Evolutionary conservation across 441 rosid genomes (phyloP).

Genomic region (Arabidopsis lyrata): DNA sequence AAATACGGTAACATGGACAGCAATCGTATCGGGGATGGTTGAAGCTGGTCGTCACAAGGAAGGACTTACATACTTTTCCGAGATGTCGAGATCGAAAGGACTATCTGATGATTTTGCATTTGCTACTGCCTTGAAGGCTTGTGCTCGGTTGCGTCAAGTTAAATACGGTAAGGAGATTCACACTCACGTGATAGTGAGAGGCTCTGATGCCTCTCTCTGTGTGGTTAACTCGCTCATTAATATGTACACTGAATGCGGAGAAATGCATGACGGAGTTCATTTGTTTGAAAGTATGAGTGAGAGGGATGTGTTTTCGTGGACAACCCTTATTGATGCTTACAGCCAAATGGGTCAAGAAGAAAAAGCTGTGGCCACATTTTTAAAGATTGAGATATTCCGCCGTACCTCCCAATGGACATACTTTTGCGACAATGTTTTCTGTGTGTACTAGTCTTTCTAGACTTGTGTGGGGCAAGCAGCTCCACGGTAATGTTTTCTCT

Average conservation of each 20-base stretch:
- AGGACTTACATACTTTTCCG: slow-evolving; percentile 68
- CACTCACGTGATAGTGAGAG: slow-evolving; percentile 61
- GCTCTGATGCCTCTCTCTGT: slow-evolving; percentile 57
- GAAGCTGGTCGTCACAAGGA: slow-evolving; percentile 59
- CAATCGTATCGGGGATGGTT: slow-evolving; percentile 80
- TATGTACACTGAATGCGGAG: slow-evolving; percentile 87
- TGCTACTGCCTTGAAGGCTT: slow-evolving; percentile 80
- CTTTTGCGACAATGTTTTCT: slow-evolving; percentile 75
- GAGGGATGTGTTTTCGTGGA: slow-evolving; percentile 91
- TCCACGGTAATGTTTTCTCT: slow-evolving; percentile 68
- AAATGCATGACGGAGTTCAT: slow-evolving; percentile 60
- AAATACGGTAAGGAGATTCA: slow-evolving; percentile 82
- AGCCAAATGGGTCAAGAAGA: slow-evolving; percentile 64
- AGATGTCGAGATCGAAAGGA: slow-evolving; percentile 65
- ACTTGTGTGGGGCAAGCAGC: slow-evolving; percentile 79
- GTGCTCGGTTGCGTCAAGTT: slow-evolving; percentile 69
- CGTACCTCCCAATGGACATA: slow-evolving; percentile 71
- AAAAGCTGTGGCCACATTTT: slow-evolving; percentile 63
- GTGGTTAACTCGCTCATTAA: slow-evolving; percentile 79
- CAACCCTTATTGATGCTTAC: slow-evolving; percentile 61
- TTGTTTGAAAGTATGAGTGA: slow-evolving; percentile 69
- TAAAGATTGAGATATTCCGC: slow-evolving; percentile 62
- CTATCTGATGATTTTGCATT: slow-evolving; percentile 62
- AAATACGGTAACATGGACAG: slow-evolving; percentile 87
- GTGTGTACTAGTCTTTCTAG: slow-evolving; percentile 69